Evolutionary conservation across 1,284 basidiomycete species (phyloP).

Genomic region (Hymenochaete sp.): DNA sequence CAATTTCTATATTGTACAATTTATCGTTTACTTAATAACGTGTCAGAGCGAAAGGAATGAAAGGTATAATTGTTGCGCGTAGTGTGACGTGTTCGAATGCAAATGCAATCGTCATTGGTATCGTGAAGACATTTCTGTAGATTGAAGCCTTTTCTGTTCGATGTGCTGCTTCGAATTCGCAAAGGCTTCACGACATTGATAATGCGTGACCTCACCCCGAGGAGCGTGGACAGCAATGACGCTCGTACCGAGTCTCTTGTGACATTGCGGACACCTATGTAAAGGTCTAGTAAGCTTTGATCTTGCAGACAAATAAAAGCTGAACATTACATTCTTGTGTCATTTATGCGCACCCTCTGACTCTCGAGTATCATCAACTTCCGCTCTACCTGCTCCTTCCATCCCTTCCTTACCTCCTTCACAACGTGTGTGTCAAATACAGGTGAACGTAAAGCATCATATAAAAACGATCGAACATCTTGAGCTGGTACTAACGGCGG

Average conservation of each 20-base stretch:
- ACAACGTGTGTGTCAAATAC: slow-evolving; percentile 64
- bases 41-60: background rate
- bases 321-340: slow-evolving; percentile 72
- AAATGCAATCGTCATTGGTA: background rate
- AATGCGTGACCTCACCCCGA: slow-evolving; percentile 88
- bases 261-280: slow-evolving; percentile 90
- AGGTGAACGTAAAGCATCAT: slow-evolving; percentile 61
- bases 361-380: slow-evolving; percentile 69
- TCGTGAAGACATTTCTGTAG: background rate
- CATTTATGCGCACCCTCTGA: slow-evolving; percentile 82
- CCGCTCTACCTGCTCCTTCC: slow-evolving; percentile 66
- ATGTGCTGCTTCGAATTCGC: slow-evolving; percentile 45
- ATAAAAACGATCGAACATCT: slow-evolving; percentile 73
- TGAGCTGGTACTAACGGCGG: slow-evolving; percentile 81
- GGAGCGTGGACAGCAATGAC: slow-evolving; percentile 93
- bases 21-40: background rate
- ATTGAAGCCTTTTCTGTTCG: slow-evolving; percentile 7
- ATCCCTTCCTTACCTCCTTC: slow-evolving; percentile 57
- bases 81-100: background rate
- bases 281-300: slow-evolving; percentile 5
- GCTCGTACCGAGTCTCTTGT: slow-evolving; percentile 88
- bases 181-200: slow-evolving; percentile 85
- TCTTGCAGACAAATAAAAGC: background rate
- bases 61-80: background rate
- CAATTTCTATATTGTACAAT: background rate